phyloP scores from a whole-genome alignment of 768 basidiomycete species.

The Heimioporus sp. region DNA sequence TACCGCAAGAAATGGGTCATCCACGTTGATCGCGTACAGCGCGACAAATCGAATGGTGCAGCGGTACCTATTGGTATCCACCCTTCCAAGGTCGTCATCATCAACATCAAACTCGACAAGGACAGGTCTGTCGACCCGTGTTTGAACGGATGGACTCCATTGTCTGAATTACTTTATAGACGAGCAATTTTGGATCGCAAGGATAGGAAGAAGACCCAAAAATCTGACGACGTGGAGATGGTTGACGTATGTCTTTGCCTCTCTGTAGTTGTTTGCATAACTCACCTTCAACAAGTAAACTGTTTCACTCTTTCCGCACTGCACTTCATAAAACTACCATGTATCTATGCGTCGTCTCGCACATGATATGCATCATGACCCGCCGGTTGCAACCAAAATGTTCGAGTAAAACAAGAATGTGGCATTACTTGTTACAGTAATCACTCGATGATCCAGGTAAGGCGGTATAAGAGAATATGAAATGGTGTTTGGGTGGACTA shows the following conservation, averaged over 20 bases:
- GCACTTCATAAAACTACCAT: slow-evolving; percentile 52
- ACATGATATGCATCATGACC: slow-evolving; percentile 57
- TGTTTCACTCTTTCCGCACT: slow-evolving; percentile 12
- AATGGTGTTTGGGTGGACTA: slow-evolving; percentile 32
- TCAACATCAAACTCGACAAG: slow-evolving; percentile 89
- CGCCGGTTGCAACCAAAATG: slow-evolving; percentile 2
- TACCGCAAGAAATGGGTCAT: slow-evolving; percentile 99
- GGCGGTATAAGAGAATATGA: slow-evolving; percentile 12
- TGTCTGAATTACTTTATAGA: slow-evolving; percentile 36
- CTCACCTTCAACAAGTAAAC: slow-evolving; percentile 24
- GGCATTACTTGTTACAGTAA: slow-evolving; percentile 13
- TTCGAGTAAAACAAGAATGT: slow-evolving; percentile 8
- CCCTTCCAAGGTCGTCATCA: slow-evolving; percentile 96
- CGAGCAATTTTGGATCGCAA: slow-evolving; percentile 87
- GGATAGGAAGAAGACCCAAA: slow-evolving; percentile 64
- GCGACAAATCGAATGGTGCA: slow-evolving; percentile 97
- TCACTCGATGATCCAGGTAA: neutral
- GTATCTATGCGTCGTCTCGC: slow-evolving; percentile 58
- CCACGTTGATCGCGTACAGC: slow-evolving; percentile 95
- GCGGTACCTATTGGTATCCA: slow-evolving; percentile 92
- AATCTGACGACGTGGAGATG: slow-evolving; percentile 71
- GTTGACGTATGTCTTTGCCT: slow-evolving; percentile 60
- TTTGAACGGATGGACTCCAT: neutral
- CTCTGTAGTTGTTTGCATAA: slow-evolving; percentile 7
- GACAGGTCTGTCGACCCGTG: slow-evolving; percentile 54